Conservation (phyloP, 2,329 filamentous ascomycete genomes). For the Thielaviopsis punctulata region DNA sequence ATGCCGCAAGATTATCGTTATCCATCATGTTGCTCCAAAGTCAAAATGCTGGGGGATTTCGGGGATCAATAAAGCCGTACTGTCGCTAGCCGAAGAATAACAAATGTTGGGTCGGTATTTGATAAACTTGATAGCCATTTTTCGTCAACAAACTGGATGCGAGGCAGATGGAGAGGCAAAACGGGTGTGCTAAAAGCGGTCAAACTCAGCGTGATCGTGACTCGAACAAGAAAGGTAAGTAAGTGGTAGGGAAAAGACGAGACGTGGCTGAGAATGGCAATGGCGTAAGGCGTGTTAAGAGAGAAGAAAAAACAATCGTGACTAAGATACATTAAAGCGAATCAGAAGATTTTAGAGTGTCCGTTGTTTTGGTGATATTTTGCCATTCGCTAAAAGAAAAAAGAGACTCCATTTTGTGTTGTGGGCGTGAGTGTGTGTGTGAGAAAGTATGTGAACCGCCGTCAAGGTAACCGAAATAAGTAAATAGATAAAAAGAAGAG, state of each 20-base stretch:
- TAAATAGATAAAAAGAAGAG: slow-evolving; percentile 4
- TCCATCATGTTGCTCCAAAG: too few species aligned
- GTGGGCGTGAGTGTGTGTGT: slow-evolving; percentile 2
- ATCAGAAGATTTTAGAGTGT: background rate
- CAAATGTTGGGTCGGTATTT: too few species aligned
- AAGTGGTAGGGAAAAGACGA: background rate
- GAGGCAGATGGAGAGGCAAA: too few species aligned
- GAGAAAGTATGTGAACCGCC: slow-evolving; percentile 12
- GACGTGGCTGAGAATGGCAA: background rate
- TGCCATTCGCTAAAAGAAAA: slow-evolving; percentile 8
- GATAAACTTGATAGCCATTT: too few species aligned
- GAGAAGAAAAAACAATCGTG: slow-evolving; percentile 1
- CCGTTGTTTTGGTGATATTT: slow-evolving; percentile 5
- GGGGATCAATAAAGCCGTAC: too few species aligned
- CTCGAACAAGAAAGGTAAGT: background rate
- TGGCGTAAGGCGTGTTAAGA: background rate
- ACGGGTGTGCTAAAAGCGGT: too few species aligned
- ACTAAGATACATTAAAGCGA: slow-evolving; percentile 1
- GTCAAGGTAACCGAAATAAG: slow-evolving; percentile 1
- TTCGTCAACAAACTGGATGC: too few species aligned
- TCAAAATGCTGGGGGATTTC: too few species aligned
- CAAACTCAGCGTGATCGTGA: too few species aligned
- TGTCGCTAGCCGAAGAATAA: too few species aligned
- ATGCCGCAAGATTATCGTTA: too few species aligned
- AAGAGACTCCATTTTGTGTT: slow-evolving; percentile 10